Conservation (phyloP, 169 alveolate species). For the Cryptosporidium tyzzeri region DNA sequence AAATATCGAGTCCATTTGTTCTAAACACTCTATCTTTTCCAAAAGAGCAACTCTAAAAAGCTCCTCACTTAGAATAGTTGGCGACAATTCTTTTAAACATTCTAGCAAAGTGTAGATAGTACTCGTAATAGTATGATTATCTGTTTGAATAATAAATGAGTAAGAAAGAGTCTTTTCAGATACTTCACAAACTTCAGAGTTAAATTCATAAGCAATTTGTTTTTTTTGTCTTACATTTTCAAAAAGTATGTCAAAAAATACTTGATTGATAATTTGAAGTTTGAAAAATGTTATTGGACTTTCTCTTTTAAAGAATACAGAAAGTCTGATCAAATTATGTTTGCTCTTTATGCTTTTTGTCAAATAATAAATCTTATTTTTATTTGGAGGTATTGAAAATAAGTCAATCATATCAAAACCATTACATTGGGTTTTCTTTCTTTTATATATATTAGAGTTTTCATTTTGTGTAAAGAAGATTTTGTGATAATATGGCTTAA, state of each 20-base stretch:
- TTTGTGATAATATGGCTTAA: constrained; percentile 20
- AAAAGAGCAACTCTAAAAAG: constrained; percentile 11
- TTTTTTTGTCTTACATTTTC: constrained; percentile 41
- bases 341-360: constrained; percentile 1
- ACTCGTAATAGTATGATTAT: constrained; percentile 2
- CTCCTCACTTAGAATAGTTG: constrained; percentile 20
- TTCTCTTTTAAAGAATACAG: constrained; percentile 47
- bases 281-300: constrained; percentile 15
- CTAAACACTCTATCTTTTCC: constrained; percentile 18
- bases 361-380: constrained; percentile 19
- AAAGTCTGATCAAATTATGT: constrained; percentile 21
- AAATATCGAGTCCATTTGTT: neutral
- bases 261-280: constrained; percentile 35
- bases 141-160: constrained; percentile 34
- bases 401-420: constrained; percentile 47
- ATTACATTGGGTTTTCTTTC: neutral
- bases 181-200: constrained; percentile 21
- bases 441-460: neutral
- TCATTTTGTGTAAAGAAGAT: constrained; percentile 21
- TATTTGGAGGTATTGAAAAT: constrained; percentile 57
- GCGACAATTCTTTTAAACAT: constrained; percentile 27
- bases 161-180: constrained; percentile 7
- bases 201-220: constrained; percentile 56
- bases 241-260: constrained; percentile 36
- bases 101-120: constrained; percentile 2